A percentile compares a stretch with the other conserved stretches of the same genome.
Evolutionary conservation across 116 monocot species (phyloP).

Genomic region (Posidonia oceanica): DNA sequence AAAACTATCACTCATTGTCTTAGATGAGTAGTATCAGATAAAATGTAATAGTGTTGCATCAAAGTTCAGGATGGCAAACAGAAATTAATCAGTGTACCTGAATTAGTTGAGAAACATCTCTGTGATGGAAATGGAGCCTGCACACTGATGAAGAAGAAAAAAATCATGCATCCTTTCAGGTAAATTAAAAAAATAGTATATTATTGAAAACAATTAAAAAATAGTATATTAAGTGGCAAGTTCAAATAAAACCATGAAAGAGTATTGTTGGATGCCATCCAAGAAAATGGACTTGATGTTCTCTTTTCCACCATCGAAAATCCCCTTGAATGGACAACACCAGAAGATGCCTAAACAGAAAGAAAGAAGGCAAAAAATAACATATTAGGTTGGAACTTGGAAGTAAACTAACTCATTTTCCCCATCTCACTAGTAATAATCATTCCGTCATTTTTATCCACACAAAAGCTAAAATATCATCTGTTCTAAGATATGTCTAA

Average conservation of each 20-base stretch:
- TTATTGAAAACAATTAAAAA: too few species aligned
- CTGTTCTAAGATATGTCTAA: too few species aligned
- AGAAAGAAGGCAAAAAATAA: neutral
- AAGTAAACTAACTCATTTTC: neutral
- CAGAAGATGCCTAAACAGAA: neutral
- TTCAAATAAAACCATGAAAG: neutral
- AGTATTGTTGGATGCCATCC: neutral
- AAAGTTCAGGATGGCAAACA: neutral
- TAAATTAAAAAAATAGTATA: neutral
- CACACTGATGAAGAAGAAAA: conserved; percentile 1
- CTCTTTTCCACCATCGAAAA: neutral
- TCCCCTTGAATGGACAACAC: neutral
- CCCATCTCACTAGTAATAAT: too few species aligned
- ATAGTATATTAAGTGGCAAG: neutral
- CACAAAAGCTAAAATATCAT: too few species aligned
- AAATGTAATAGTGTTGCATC: neutral
- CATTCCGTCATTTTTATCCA: too few species aligned
- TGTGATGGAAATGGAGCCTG: neutral
- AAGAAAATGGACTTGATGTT: neutral
- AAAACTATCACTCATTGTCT: too few species aligned
- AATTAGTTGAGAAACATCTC: conserved; percentile 10
- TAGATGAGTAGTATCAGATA: neutral
- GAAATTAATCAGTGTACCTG: conserved; percentile 3
- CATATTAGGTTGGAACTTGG: neutral
- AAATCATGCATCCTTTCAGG: neutral